Evolutionary conservation across 495 filamentous ascomycete genomes (phyloP).

Genomic region (Daldinia loculata): DNA sequence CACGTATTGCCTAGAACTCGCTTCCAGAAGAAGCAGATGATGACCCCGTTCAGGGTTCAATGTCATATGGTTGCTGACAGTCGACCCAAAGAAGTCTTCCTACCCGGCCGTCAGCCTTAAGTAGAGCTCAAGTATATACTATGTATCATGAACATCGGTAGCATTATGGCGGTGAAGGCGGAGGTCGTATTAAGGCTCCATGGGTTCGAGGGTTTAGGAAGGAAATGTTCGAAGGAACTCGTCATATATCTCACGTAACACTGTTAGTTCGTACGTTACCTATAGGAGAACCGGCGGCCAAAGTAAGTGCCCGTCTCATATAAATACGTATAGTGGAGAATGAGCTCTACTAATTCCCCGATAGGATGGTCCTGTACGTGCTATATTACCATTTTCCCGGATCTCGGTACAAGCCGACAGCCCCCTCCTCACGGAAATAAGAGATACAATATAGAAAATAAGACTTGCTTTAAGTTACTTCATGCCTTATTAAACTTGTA

Average conservation of each 20-base stretch:
- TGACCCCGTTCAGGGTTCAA: slow-evolving; percentile 2
- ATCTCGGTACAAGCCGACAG: neutral
- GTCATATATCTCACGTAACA: slow-evolving; percentile 8
- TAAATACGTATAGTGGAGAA: slow-evolving; percentile 1
- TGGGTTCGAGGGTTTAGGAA: slow-evolving; percentile 1
- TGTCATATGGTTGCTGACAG: slow-evolving; percentile 16
- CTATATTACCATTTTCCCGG: neutral
- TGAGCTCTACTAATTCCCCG: slow-evolving; percentile 3
- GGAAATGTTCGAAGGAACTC: neutral
- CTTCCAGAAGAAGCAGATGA: slow-evolving; percentile 22
- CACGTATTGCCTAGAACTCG: slow-evolving; percentile 19
- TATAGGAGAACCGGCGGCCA: neutral
- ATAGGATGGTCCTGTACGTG: neutral
- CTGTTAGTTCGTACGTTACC: neutral
- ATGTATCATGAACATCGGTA: slow-evolving; percentile 22
- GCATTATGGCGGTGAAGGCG: neutral
- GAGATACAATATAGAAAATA: neutral
- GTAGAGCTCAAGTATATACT: slow-evolving; percentile 16
- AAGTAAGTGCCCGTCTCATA: neutral
- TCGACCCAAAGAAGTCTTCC: neutral
- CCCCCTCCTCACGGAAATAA: neutral
- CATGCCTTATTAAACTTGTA: neutral
- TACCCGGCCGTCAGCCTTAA: slow-evolving; percentile 10
- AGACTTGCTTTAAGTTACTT: neutral
- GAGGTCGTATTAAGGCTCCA: slow-evolving; percentile 2